Base-by-base conservation (phyloP, 257 asterid genomes). In the Sherardia arvensis region DNA sequence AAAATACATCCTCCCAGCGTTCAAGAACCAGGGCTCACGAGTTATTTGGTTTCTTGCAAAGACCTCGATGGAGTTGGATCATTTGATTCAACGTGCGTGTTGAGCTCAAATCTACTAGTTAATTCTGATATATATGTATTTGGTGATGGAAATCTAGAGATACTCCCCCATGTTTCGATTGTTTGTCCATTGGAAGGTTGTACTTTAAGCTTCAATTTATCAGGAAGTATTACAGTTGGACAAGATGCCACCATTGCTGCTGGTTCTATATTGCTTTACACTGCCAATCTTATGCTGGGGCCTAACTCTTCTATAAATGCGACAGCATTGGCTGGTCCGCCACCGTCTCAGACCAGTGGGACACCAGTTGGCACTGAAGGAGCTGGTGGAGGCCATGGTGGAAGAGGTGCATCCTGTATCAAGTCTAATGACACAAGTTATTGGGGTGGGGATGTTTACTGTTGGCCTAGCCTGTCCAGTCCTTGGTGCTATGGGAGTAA, bases 321-420 rank as follows among this genome's bases (percentile, higher is more conserved):
- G 7, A 76, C 96, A 45, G 81, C 94, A 36, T 65, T 84, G 84
- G 96, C 90, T 71, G 98, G 98, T 75, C 43, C 78, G 36, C 88
- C 98, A 4, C 98, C 98, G 27, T 71, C 92, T 70, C 98, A 91
- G 77, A 86, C 96, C 59, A 91, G 96, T 69, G 98, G 98, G 72
- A 91, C 95, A 15, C 98, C 98, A 34, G 86, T 88, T 78, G 94
- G 95, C 71, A 62, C 75, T 77, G 96, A 88, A 22, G 95, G 96
- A 43, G 90, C 94, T 25, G 98, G 98, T 57, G 98, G 98, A 65
- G 98, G 98, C 72, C 98, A 91, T 78, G 98, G 98, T 60, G 98
- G 98, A 21, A 96, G 96, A 61, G 98, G 98, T 45, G 96, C 98
- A 66, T 88, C 98, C 65, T 91, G 98, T 76, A 64, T 74, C 75